Evolutionary conservation across 2,329 filamentous ascomycete species (phyloP), one percentile per base, ranked within the genome.

Genomic region (Stagonosporopsis rhizophila): DNA sequence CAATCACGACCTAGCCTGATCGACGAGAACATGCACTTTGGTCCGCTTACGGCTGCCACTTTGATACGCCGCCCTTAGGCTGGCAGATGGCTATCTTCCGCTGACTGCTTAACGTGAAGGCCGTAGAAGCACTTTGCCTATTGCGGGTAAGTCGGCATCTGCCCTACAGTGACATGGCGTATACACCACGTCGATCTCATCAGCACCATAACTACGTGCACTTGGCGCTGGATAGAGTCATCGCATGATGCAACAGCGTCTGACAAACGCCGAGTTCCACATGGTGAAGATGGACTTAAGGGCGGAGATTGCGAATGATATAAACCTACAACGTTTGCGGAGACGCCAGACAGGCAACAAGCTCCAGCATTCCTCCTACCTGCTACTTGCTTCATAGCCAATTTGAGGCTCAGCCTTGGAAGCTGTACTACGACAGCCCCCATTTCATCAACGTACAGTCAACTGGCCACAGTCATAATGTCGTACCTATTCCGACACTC

Each of bases 401-500:
- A 2, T 8, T 22, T n/a, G 15, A 38, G 15, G 12, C 22, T n/a
- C 6, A 2, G 6, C 4, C 14, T 11, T 11, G 4, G 11, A 42
- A 23, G 8, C 23, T 40, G 7, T 15, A 41, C 9, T 14, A 34
- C 12, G 14, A 20, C 27, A 35, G 1, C 15, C 8, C 28, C 20
- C 28, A 19, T 4, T 28, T 37, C 22, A 6, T 40, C 11, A 6
- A 14, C 28, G n/a, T 25, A 6, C 15, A 14, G 11, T 27, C 30
- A 15, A 6, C 23, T 17, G 9, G 12, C 28, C 1, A 25, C 30
- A 11, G 27, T 39, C 52, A 59, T 12, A 22, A 69, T 69, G 67
- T 60, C 64, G 6, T 65, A 67, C 38, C 46, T 69, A 4, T 61
- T 69, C 27, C 46, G 52, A 17, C 65, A 69, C 38, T 67, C 64